Conservation (phyloP, 164 flowering plant genomes). For the Buxus sempervirens region DNA sequence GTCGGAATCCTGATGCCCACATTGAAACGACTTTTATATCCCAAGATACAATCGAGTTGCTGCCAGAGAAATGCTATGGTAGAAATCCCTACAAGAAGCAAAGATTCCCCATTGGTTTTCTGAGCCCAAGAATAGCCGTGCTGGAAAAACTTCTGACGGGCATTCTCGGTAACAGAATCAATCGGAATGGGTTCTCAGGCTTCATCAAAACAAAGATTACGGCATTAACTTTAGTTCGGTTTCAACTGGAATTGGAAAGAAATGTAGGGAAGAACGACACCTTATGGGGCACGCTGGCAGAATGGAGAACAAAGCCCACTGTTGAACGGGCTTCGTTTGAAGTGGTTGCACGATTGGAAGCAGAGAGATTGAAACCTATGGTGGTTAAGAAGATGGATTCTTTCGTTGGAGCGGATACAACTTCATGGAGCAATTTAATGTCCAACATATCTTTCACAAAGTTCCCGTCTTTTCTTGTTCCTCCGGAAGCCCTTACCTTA, state of each 20-base stretch:
- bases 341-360: slow-evolving; percentile 54
- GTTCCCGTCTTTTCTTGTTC: slow-evolving; percentile 53
- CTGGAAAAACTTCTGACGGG: slow-evolving; percentile 40
- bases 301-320: slow-evolving; percentile 69
- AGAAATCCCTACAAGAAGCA: slow-evolving; percentile 21
- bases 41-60: slow-evolving; percentile 37
- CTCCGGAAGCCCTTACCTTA: slow-evolving; percentile 64
- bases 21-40: slow-evolving; percentile 36
- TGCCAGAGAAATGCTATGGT: slow-evolving; percentile 58
- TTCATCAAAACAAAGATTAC: slow-evolving; percentile 40
- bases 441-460: slow-evolving; percentile 71
- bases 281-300: slow-evolving; percentile 27
- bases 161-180: slow-evolving; percentile 28
- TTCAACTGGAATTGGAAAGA: slow-evolving; percentile 60
- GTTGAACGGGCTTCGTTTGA: slow-evolving; percentile 51
- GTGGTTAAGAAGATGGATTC: slow-evolving; percentile 46
- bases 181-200: slow-evolving; percentile 21
- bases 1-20: slow-evolving; percentile 29
- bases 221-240: slow-evolving; percentile 39
- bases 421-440: slow-evolving; percentile 61
- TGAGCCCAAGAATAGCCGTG: slow-evolving; percentile 32
- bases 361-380: slow-evolving; percentile 44
- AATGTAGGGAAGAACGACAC: slow-evolving; percentile 28
- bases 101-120: slow-evolving; percentile 28
- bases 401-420: slow-evolving; percentile 46